A percentile compares a stretch with the other conserved stretches of the same genome.
Conservation (phyloP, 441 rosid species). For the Pelargonium australe region DNA sequence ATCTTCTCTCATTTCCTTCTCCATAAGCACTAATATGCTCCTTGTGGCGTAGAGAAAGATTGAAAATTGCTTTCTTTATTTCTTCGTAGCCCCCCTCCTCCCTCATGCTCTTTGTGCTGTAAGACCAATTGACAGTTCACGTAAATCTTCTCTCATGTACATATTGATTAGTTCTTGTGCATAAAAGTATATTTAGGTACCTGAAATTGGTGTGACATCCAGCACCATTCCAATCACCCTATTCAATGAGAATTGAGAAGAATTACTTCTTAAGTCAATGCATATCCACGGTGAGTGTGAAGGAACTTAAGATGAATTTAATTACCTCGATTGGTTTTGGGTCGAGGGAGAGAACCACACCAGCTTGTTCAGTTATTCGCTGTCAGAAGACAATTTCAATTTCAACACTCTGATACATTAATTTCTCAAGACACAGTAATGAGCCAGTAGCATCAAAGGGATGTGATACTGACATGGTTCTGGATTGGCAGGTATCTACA, state of each 20-base stretch:
- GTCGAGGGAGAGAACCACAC: conserved; percentile 84
- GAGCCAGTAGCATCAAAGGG: too few species aligned
- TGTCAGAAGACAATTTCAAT: conserved; percentile 28
- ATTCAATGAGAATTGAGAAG: conserved; percentile 14
- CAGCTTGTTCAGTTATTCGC: conserved; percentile 98
- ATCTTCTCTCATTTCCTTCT: conserved; percentile 96
- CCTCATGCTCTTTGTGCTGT: conserved; percentile 91
- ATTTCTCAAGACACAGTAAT: background rate
- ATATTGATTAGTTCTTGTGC: background rate
- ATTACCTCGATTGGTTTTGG: conserved; percentile 86
- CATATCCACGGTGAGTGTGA: background rate
- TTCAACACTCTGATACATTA: background rate
- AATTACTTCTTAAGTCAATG: background rate
- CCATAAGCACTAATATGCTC: conserved; percentile 93
- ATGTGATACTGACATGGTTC: too few species aligned
- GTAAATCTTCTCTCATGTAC: background rate
- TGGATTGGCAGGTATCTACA: too few species aligned
- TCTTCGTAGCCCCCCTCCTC: conserved; percentile 87
- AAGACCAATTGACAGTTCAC: background rate
- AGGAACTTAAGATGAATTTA: background rate
- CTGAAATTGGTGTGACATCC: conserved; percentile 98
- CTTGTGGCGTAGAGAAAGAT: conserved; percentile 79
- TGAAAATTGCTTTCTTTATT: conserved; percentile 83
- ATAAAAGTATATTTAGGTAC: conserved; percentile 19
- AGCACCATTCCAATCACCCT: conserved; percentile 99